phyloP scores from a whole-genome alignment of 1,139 yeast species.

The Lipomyces yarrowii region DNA sequence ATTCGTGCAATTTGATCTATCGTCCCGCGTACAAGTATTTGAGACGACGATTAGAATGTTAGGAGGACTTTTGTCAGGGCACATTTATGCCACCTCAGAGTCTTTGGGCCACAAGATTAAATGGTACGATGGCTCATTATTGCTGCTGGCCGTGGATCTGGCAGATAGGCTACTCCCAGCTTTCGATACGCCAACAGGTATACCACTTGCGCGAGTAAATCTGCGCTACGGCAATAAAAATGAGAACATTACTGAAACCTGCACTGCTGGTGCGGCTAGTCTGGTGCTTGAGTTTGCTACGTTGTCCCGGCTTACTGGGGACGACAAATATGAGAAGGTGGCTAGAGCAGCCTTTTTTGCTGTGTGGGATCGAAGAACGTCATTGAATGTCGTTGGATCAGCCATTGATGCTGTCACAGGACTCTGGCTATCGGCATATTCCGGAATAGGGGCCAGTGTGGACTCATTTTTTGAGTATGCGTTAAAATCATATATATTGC shows the following conservation, averaged over 20 bases:
- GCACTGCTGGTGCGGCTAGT: constrained; percentile 85
- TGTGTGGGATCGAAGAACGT: constrained; percentile 69
- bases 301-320: constrained; percentile 66
- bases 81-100: constrained; percentile 67
- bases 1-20: constrained; percentile 54
- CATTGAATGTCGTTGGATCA: constrained; percentile 73
- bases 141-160: constrained; percentile 66
- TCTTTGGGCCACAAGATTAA: constrained; percentile 49
- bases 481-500: constrained; percentile 70
- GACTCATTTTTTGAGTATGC: constrained; percentile 93
- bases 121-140: constrained; percentile 67
- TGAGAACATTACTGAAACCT: constrained; percentile 57
- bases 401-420: constrained; percentile 65
- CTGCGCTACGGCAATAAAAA: constrained; percentile 40
- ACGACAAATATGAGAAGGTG: constrained; percentile 64
- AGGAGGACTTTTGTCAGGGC: constrained; percentile 79
- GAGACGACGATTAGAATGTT: constrained; percentile 79
- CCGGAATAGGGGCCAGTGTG: constrained; percentile 91
- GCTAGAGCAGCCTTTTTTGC: constrained; percentile 67
- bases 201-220: constrained; percentile 34
- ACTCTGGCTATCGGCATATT: constrained; percentile 59
- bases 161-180: constrained; percentile 50
- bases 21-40: constrained; percentile 80
- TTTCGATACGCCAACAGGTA: constrained; percentile 35
- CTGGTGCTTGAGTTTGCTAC: constrained; percentile 79